phyloP scores from a whole-genome alignment of 148 eudicot genomes.

The Chenopodium suecicum region DNA sequence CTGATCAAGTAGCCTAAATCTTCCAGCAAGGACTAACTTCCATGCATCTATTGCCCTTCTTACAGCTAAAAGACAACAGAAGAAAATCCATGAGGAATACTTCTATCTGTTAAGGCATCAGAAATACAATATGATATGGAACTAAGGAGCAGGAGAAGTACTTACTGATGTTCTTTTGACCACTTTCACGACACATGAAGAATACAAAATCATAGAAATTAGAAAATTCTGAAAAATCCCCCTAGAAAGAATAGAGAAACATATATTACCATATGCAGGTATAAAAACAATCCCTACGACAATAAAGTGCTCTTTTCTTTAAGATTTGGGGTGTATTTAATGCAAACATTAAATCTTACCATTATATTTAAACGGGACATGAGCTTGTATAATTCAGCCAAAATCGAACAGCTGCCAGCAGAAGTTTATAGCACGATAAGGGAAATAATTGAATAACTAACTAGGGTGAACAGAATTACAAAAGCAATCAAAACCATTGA shows the following conservation, averaged over 20 bases:
- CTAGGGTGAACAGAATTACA: not conserved
- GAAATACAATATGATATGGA: not conserved
- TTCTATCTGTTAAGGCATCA: not conserved
- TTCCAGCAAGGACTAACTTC: constrained; percentile 77
- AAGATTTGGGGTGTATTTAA: not conserved
- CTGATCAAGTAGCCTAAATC: constrained; percentile 81
- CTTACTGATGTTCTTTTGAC: constrained; percentile 90
- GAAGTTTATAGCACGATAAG: constrained; percentile 16
- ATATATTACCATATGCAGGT: not conserved
- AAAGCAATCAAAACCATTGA: not conserved
- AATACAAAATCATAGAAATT: constrained; percentile 86
- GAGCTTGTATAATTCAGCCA: constrained; percentile 65
- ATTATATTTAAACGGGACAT: constrained; percentile 54
- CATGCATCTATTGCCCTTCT: constrained; percentile 76
- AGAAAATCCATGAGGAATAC: constrained; percentile 14
- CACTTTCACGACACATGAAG: constrained; percentile 79
- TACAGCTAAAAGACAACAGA: constrained; percentile 49
- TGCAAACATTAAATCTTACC: constrained; percentile 40
- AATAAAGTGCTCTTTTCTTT: not conserved
- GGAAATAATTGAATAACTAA: not conserved
- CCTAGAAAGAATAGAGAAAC: constrained; percentile 38
- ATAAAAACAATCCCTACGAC: not conserved
- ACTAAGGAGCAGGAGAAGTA: not conserved
- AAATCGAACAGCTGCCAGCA: constrained; percentile 47
- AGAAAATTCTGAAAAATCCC: constrained; percentile 68